phyloP scores from a whole-genome alignment of 495 filamentous ascomycete genomes.

The Xylaria venustula region DNA sequence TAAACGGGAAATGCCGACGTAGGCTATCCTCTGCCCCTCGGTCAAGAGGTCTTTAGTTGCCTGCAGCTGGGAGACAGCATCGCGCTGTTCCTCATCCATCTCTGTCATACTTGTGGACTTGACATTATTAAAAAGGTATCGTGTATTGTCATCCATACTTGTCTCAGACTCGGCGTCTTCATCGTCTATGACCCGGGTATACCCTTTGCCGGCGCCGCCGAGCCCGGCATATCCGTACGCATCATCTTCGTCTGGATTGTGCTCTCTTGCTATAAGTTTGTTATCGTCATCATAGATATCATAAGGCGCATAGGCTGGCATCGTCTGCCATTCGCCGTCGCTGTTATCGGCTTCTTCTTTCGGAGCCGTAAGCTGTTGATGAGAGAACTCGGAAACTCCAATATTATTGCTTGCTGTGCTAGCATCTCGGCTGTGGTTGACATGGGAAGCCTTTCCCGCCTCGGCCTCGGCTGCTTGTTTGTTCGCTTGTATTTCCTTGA shows the following conservation, averaged over 20 bases:
- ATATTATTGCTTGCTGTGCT: conserved; percentile 26
- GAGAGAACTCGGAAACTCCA: conserved; percentile 81
- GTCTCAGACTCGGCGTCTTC: conserved; percentile 92
- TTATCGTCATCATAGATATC: conserved; percentile 96
- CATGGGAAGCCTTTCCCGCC: neutral
- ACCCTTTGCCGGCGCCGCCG: conserved; percentile 89
- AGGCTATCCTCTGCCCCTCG: conserved; percentile 93
- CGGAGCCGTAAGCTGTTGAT: conserved; percentile 72
- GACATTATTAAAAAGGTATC: conserved; percentile 82
- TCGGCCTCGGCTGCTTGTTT: conserved; percentile 24
- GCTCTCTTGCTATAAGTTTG: conserved; percentile 77
- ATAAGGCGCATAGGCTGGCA: conserved; percentile 88
- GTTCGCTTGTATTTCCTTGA: conserved; percentile 25
- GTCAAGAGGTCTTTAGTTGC: conserved; percentile 95
- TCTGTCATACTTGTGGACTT: conserved; percentile 55
- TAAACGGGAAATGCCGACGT: conserved; percentile 84
- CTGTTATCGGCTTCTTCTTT: conserved; percentile 50
- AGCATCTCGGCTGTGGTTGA: conserved; percentile 30
- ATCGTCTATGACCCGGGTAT: conserved; percentile 88
- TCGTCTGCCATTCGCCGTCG: conserved; percentile 78
- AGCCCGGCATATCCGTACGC: conserved; percentile 69
- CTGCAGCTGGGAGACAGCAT: conserved; percentile 85
- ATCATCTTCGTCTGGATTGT: conserved; percentile 67
- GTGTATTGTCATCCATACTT: conserved; percentile 96
- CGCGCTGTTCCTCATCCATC: conserved; percentile 72